phyloP scores from a whole-genome alignment of 1,284 basidiomycete species.

The Naganishia cerealis region DNA sequence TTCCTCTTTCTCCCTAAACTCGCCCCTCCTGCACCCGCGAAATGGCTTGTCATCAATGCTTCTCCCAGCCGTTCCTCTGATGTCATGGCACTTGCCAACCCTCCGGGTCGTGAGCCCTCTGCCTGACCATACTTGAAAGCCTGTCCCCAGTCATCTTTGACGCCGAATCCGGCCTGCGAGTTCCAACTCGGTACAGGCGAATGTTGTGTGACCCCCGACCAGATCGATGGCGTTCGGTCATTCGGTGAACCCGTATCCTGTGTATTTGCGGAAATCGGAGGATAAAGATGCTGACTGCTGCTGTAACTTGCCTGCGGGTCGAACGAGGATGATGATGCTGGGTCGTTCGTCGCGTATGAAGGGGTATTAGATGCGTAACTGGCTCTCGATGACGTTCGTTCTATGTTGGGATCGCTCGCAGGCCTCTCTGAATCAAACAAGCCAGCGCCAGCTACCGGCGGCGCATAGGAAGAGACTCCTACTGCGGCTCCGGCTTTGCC shows the following conservation, averaged over 20 bases:
- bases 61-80: slow-evolving; percentile 20
- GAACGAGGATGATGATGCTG: background rate
- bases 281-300: slow-evolving; percentile 10
- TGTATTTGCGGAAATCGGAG: slow-evolving; percentile 14
- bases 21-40: slow-evolving; percentile 24
- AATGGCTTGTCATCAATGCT: slow-evolving; percentile 26
- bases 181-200: slow-evolving; percentile 29
- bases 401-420: background rate
- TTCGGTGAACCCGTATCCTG: slow-evolving; percentile 2
- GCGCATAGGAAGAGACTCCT: background rate
- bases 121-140: slow-evolving; percentile 7
- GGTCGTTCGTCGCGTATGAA: slow-evolving; percentile 12
- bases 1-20: slow-evolving; percentile 21
- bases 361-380: slow-evolving; percentile 15
- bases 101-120: slow-evolving; percentile 2
- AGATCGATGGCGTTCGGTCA: slow-evolving; percentile 26
- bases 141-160: slow-evolving; percentile 21
- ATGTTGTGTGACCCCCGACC: slow-evolving; percentile 23
- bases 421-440: background rate
- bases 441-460: slow-evolving; percentile 8
- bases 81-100: slow-evolving; percentile 7
- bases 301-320: background rate
- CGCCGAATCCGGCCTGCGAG: slow-evolving; percentile 31
- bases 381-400: slow-evolving; percentile 19
- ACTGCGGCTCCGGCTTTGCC: background rate